Evolutionary conservation across 2,329 filamentous ascomycete species (phyloP).

Genomic region (Blastomyces gilchristii): DNA sequence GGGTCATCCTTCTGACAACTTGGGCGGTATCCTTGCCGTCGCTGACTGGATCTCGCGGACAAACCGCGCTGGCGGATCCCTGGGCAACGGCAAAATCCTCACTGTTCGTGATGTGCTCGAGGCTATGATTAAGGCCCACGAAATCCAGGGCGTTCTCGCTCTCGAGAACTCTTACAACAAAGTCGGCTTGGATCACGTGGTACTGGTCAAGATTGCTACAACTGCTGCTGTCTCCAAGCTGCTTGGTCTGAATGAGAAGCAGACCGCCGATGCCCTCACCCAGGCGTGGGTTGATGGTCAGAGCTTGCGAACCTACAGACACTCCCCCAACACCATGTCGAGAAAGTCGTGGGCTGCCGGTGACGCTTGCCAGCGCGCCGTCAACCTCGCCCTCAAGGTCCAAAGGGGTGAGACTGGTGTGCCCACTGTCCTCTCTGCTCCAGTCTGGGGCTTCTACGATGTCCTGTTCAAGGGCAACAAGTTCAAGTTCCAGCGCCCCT

Average conservation of each 20-base stretch:
- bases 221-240: constrained; percentile 91
- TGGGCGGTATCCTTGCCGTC: constrained; percentile 91
- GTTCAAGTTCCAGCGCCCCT: constrained; percentile 91
- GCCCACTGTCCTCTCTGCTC: constrained; percentile 83
- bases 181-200: constrained; percentile 94
- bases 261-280: constrained; percentile 90
- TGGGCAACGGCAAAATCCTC: constrained; percentile 64
- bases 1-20: constrained; percentile 97
- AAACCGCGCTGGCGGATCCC: constrained; percentile 70
- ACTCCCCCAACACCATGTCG: constrained; percentile 98
- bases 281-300: constrained; percentile 98
- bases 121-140: constrained; percentile 98
- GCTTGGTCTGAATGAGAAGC: constrained; percentile 76
- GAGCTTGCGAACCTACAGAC: constrained; percentile 89
- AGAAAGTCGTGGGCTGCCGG: constrained; percentile 98
- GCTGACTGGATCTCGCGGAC: constrained; percentile 97
- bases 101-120: constrained; percentile 86
- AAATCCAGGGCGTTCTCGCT: constrained; percentile 94
- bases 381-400: constrained; percentile 84
- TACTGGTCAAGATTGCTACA: constrained; percentile 94
- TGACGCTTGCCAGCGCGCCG: constrained; percentile 91
- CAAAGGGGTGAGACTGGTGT: constrained; percentile 83
- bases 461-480: constrained; percentile 92
- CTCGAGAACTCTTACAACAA: constrained; percentile 98
- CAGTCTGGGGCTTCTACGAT: constrained; percentile 97